These are phyloP conservation scores for Colletotrichum magnum DNA, from an alignment of 2,329 filamentous ascomycete genomes.

Conservation along the genomic window DNA sequence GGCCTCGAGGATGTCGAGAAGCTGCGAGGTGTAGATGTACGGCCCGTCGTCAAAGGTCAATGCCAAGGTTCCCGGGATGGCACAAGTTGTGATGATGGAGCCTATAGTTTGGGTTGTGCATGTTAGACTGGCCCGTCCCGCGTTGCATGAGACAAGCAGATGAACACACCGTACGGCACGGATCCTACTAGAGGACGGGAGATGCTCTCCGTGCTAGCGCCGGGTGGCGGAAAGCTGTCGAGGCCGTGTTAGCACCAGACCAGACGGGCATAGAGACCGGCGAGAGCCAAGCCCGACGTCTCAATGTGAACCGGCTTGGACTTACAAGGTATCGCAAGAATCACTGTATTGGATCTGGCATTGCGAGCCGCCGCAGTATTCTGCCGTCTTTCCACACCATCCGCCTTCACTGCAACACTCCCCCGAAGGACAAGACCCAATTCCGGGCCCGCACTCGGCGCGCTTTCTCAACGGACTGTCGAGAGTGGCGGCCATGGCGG, in stretches of 20 bases:
- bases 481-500: conserved; percentile 35
- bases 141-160: conserved; percentile 36
- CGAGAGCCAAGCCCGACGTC: neutral
- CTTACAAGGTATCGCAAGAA: conserved; percentile 58
- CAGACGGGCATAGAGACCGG: too few relatives aligned
- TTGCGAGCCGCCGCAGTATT: conserved; percentile 54
- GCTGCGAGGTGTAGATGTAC: conserved; percentile 55
- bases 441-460: conserved; percentile 50
- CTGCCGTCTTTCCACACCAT: conserved; percentile 53
- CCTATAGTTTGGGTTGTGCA: conserved; percentile 43
- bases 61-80: conserved; percentile 54
- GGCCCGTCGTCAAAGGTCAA: conserved; percentile 65
- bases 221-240: conserved; percentile 49
- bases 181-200: conserved; percentile 50
- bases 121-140: conserved; percentile 41
- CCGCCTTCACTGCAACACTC: conserved; percentile 55
- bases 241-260: conserved; percentile 3
- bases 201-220: conserved; percentile 49
- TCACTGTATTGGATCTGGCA: conserved; percentile 58
- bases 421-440: conserved; percentile 51
- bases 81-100: conserved; percentile 54
- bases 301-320: neutral
- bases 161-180: conserved; percentile 56
- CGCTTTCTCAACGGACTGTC: conserved; percentile 39
- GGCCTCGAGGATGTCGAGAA: conserved; percentile 56